Evolutionary conservation across 305 asterid species (phyloP), one percentile per base, ranked within the genome.

Genomic region (Striga hermonthica): DNA sequence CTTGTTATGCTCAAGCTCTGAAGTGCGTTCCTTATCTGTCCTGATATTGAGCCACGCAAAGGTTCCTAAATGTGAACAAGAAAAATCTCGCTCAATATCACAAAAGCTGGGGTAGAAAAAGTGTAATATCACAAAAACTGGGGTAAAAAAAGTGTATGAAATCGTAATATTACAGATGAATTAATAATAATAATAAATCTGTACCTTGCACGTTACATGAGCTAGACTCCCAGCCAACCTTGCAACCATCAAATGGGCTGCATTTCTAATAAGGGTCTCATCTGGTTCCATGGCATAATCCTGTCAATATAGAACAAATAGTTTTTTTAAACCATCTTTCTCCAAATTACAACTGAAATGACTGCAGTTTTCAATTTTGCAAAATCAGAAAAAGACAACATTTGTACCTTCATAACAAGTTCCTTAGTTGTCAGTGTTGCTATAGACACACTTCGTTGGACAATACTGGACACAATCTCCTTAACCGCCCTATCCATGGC

Each of bases 211-310:
- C 45, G 97, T 94, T 60, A 91, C 99, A 77, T 94, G 98, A 69
- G 98, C 99, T 67, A 94, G 82, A 81, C 99, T 89, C 74, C 99
- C 99, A 0, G 99, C 95, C 82, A 94, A 72, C 77, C 96, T 84
- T n/a, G 99, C 97, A 31, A 91, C 99, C 99, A 94, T 94, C 85
- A 94, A 78, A 76, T 89, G 97, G 60, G 98, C 98, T 62, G 98
- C 98, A 78, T 84, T 94, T 41, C 86, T 78, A 77, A 87, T 84
- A 43, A 89, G 93, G 48, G 89, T 91, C 82, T 91, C 99, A 83
- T 94, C 98, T 1, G 94, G 84, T 74, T 94, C 99, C 95, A 91
- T 81, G 68, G 95, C 98, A 77, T 91, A 91, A 80, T 94, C 99
- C 99, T 94, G 80, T 37, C 62, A 81, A 69, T 73, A 4, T 35